Evolutionary conservation across 1,284 basidiomycete species (phyloP), one percentile per base, ranked within the genome.

Genomic region (Cerrena zonata): DNA sequence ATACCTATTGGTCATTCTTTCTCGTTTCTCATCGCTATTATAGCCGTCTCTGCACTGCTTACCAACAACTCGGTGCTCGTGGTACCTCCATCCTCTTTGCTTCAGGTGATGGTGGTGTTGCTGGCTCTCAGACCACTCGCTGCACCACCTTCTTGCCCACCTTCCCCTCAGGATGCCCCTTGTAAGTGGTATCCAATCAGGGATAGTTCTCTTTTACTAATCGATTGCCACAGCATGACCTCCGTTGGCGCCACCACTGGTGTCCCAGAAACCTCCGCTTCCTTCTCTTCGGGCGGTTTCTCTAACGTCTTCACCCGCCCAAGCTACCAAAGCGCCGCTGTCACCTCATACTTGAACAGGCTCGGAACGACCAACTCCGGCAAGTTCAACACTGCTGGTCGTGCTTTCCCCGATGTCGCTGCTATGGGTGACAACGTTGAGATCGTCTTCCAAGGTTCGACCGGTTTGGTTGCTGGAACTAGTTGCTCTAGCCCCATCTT

Each of bases 71-170:
- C 18, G 79, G 83, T 23, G 75, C 73, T 13, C 75, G 82, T 7
- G 86, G 86, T 37, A 70, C 79, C 5, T 79, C 81, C 2, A 57
- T 86, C 38, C 54, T 83, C 50, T 84, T 84, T 61, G 71, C 78
- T 5, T 80, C 79, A 11, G 86, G 86, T 21, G 85, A 89, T 56
- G 65, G 63, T 18, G 86, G 86, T 48, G 86, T 86, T 4, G 85
- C 82, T 5, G 62, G 76, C 50, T 39, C 69, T 0, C 71, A 77
- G 18, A 84, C 85, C 57, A 73, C 78, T 47, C 78, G 75, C 5
- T 70, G 58, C 40, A 75, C 69, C 1, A 65, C 59, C 40, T 88
- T 89, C 66, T 60, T 84, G n/a, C 82, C 85, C 2, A 58, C 56
- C 1, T 87, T 88, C 70, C 82, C 82, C 4, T 73, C 79, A 15